Conservation (phyloP, 192 early-diverging fungal genomes). For the Piromyces sp. region DNA sequence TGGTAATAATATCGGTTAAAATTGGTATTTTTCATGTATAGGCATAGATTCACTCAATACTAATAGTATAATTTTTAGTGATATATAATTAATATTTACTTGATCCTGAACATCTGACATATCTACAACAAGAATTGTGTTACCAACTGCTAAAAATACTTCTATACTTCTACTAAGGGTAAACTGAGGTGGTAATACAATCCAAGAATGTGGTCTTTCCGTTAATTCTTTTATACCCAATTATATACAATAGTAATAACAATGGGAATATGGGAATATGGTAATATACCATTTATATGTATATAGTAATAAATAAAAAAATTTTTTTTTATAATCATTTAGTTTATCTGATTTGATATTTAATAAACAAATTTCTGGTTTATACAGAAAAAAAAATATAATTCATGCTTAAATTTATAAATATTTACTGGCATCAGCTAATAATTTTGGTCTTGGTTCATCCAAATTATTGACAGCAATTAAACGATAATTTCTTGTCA, state of each 20-base stretch:
- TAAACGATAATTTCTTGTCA: slow-evolving; percentile 59
- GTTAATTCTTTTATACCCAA: slow-evolving; percentile 18
- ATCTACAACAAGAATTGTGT: slow-evolving; percentile 72
- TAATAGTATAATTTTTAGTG: too few relatives aligned
- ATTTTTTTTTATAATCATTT: too few relatives aligned
- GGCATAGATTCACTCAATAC: too few relatives aligned
- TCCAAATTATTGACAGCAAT: slow-evolving; percentile 68
- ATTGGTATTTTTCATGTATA: too few relatives aligned
- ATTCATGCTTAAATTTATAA: too few relatives aligned
- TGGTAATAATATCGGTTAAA: background rate
- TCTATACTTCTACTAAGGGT: slow-evolving; percentile 78
- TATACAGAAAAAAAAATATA: too few relatives aligned
- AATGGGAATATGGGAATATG: too few relatives aligned
- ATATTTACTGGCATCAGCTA: slow-evolving; percentile 47
- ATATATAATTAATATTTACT: too few relatives aligned
- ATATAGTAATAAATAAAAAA: too few relatives aligned
- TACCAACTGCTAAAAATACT: slow-evolving; percentile 56
- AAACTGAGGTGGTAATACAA: slow-evolving; percentile 69
- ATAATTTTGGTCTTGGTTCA: slow-evolving; percentile 59
- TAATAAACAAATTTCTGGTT: too few relatives aligned
- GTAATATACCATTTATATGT: too few relatives aligned
- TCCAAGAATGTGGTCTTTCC: slow-evolving; percentile 65
- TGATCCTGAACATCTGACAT: slow-evolving; percentile 60
- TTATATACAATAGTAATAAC: background rate
- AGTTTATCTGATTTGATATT: too few relatives aligned